Base-by-base conservation (phyloP, 257 asterid genomes). In the Jaltomata sinuosa region DNA sequence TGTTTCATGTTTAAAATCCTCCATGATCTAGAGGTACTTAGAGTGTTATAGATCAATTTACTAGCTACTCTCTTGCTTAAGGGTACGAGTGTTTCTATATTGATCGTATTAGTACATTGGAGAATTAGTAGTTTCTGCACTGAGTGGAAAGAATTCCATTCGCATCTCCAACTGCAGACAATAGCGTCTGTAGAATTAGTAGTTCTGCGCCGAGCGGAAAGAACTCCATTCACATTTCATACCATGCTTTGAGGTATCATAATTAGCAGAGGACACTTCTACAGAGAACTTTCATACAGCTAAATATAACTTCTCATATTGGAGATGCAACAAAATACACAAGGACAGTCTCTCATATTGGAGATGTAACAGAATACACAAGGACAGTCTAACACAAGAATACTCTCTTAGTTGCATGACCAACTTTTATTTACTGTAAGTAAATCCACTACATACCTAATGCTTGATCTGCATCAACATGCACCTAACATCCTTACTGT, bases 401-500 rank as follows among this genome's bases (percentile, higher is more conserved):
- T 7, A 49, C 9, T 69, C 27, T 74, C 47, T 32, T 29, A 47
- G 61, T 76, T 47, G 7, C 81, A 25, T 15, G 40, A 25, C 15
- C 34, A 47, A 74, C 38, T 47, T 76, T 47, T 76, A 25, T 25
- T 25, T 76, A 76, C 81, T 25, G 16, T 76, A 45, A 25, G 61
- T 45, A 45, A n/a, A 47, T 45, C 22, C 59, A 42, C 81, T 76
- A 76, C 40, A 16, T 45, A 47, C 25, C 38, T 65, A 88, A 83
- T 92, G 94, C 85, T 89, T 89, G 16, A 96, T 93, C 88, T 94
- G 98, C 65, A 91, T 84, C 71, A 96, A 78, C 99, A 96, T 96
- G 81, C 90, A 57, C 87, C 95, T 89, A 8, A 91, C 94, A 31
- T 92, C 94, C 90, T 90, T 96, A 80, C 94, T 91, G 45, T 89